Evolutionary conservation across 2,329 filamentous ascomycete genomes (phyloP).

Genomic region (Eutypa lata): DNA sequence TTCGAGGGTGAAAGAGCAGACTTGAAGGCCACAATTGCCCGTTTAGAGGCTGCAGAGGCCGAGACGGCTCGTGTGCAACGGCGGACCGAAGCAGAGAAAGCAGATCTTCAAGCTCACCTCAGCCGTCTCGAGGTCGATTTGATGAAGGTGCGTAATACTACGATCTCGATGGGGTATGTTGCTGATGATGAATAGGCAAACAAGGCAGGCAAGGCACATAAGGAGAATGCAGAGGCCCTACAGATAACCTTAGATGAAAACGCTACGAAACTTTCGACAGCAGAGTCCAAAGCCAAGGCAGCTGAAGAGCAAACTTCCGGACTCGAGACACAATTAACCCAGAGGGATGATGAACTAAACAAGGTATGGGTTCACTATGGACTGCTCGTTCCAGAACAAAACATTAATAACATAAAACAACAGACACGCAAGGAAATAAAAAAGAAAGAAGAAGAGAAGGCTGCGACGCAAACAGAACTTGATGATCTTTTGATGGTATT

Average conservation of each 20-base stretch:
- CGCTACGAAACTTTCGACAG: constrained; percentile 26
- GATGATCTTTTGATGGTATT: constrained; percentile 82
- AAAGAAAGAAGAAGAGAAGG: constrained; percentile 60
- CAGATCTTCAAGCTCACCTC: constrained; percentile 35
- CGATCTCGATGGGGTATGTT: constrained; percentile 3
- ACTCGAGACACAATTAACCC: constrained; percentile 47
- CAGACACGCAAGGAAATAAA: constrained; percentile 27
- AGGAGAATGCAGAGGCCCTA: constrained; percentile 54
- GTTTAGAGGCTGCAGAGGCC: constrained; percentile 48
- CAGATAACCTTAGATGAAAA: constrained; percentile 53
- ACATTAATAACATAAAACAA: constrained; percentile 10
- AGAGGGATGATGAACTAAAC: constrained; percentile 34
- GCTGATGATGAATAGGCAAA: constrained; percentile 43
- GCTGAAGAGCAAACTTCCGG: constrained; percentile 44
- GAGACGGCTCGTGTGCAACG: constrained; percentile 27
- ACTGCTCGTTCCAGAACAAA: constrained; percentile 1
- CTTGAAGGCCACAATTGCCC: constrained; percentile 41
- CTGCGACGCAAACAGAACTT: constrained; percentile 66
- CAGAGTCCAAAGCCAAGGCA: constrained; percentile 32
- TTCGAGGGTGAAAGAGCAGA: constrained; percentile 30
- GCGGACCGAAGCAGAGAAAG: constrained; percentile 28
- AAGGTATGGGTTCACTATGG: constrained; percentile 15
- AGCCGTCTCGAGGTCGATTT: constrained; percentile 60
- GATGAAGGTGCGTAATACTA: constrained; percentile 46
- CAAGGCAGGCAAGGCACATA: constrained; percentile 46